A percentile compares a stretch with the other conserved stretches of the same genome.
Evolutionary conservation across 75 land plant species (phyloP).

Genomic region (Pinus tabuliformis): DNA sequence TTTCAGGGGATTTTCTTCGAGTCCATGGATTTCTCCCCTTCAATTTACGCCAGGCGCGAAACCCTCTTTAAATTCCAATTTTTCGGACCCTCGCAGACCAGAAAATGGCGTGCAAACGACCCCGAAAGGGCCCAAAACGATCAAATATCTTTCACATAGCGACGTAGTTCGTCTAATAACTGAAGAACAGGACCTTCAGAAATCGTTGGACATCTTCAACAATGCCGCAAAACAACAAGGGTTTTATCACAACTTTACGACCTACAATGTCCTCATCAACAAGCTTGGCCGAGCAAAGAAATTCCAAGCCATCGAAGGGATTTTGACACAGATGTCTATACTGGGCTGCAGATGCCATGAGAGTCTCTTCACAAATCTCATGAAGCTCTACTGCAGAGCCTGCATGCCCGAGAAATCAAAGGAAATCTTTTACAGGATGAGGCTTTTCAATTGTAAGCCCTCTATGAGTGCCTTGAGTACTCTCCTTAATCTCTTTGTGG

Average conservation of each 20-base stretch:
- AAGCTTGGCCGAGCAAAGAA: slow-evolving; percentile 38
- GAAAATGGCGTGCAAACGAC: neutral
- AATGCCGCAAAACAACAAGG: slow-evolving; percentile 35
- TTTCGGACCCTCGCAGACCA: neutral
- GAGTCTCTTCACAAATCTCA: slow-evolving; percentile 39
- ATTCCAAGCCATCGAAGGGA: slow-evolving; percentile 34
- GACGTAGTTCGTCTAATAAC: slow-evolving; percentile 26
- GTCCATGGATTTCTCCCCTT: slow-evolving; percentile 49
- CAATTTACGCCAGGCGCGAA: slow-evolving; percentile 13
- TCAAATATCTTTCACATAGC: slow-evolving; percentile 37
- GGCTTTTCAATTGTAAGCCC: slow-evolving; percentile 39
- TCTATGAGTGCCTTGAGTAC: slow-evolving; percentile 54
- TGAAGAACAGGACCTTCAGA: slow-evolving; percentile 37
- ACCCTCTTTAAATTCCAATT: slow-evolving; percentile 11
- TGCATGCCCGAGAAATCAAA: slow-evolving; percentile 36
- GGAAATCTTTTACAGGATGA: slow-evolving; percentile 35
- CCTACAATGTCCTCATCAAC: slow-evolving; percentile 45
- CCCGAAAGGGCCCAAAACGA: slow-evolving; percentile 2
- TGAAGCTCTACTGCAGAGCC: slow-evolving; percentile 41
- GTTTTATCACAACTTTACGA: slow-evolving; percentile 54
- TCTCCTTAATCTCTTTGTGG: slow-evolving; percentile 52
- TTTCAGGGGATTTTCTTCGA: slow-evolving; percentile 13
- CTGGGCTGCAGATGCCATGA: neutral
- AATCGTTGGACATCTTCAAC: slow-evolving; percentile 55
- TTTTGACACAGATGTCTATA: slow-evolving; percentile 17